Evolutionary conservation across 2,329 filamentous ascomycete species (phyloP).

Genomic region (Sordariomycetes sp.): DNA sequence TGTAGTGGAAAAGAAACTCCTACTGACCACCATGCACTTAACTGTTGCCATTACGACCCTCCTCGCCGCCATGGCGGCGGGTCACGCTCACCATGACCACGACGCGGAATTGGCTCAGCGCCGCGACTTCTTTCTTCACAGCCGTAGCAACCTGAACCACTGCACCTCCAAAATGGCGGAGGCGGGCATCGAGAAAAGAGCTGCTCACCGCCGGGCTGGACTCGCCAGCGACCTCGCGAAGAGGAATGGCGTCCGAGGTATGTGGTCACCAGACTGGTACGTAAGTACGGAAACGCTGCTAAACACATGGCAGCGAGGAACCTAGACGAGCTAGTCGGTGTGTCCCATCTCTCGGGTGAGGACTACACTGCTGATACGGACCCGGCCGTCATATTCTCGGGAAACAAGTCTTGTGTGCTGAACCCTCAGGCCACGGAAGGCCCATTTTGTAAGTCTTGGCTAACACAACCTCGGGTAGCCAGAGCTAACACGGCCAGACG

Average conservation of each 20-base stretch:
- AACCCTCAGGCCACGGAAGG: slow-evolving; percentile 36
- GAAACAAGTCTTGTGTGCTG: slow-evolving; percentile 29
- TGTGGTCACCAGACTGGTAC: no score
- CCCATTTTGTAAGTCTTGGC: slow-evolving; percentile 21
- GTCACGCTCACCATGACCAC: slow-evolving; percentile 35
- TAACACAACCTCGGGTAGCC: neutral
- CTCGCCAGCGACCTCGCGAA: slow-evolving; percentile 24
- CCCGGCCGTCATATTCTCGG: slow-evolving; percentile 17
- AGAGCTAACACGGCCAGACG: slow-evolving; percentile 9
- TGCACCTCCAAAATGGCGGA: slow-evolving; percentile 31
- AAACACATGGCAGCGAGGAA: neutral
- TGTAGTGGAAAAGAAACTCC: no score
- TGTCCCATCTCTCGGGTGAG: slow-evolving; percentile 19
- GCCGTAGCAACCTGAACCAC: slow-evolving; percentile 27
- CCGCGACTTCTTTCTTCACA: slow-evolving; percentile 22
- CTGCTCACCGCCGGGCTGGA: slow-evolving; percentile 27
- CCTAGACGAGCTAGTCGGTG: slow-evolving; percentile 16
- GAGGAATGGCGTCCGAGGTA: slow-evolving; percentile 16
- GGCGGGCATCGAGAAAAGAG: slow-evolving; percentile 28
- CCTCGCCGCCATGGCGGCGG: slow-evolving; percentile 10
- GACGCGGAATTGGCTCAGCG: slow-evolving; percentile 34
- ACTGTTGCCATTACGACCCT: slow-evolving; percentile 4
- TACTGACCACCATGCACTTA: no score
- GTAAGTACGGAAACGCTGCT: no score
- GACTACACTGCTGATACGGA: slow-evolving; percentile 16